phyloP scores from a whole-genome alignment of 495 filamentous ascomycete genomes.

The Letharia columbiana region DNA sequence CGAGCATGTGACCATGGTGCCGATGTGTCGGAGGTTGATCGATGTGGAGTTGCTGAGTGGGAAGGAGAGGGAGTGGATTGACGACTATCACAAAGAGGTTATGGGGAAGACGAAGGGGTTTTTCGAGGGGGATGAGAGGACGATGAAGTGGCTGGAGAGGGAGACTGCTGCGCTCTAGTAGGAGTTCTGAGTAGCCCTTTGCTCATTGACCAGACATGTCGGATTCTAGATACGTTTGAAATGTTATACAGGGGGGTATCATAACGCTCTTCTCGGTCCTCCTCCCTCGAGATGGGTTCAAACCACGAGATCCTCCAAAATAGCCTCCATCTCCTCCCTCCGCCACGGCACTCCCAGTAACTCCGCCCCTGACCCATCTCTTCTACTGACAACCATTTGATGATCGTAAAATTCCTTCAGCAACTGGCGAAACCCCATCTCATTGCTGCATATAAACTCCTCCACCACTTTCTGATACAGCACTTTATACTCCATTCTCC shows the following conservation, averaged over 20 bases:
- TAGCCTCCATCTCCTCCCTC: constrained; percentile 79
- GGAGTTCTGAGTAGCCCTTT: not conserved
- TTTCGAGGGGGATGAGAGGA: constrained; percentile 57
- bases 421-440: constrained; percentile 88
- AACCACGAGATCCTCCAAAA: constrained; percentile 72
- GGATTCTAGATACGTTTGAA: not conserved
- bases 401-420: constrained; percentile 98
- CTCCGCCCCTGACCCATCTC: constrained; percentile 78
- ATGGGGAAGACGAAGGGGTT: constrained; percentile 72
- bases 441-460: constrained; percentile 92
- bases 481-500: constrained; percentile 68
- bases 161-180: constrained; percentile 51
- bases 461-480: constrained; percentile 92
- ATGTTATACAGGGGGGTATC: constrained; percentile 11
- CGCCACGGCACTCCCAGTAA: constrained; percentile 76
- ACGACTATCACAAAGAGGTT: constrained; percentile 76
- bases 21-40: constrained; percentile 84
- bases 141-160: constrained; percentile 72
- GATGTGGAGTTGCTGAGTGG: constrained; percentile 62
- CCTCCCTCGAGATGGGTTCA: not conserved
- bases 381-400: constrained; percentile 84
- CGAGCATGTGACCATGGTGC: constrained; percentile 95
- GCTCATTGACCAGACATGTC: not conserved
- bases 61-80: constrained; percentile 79
- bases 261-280: not conserved